Base-by-base conservation (phyloP, 2,329 filamentous ascomycete species). In the Aspergillus sclerotialis region DNA sequence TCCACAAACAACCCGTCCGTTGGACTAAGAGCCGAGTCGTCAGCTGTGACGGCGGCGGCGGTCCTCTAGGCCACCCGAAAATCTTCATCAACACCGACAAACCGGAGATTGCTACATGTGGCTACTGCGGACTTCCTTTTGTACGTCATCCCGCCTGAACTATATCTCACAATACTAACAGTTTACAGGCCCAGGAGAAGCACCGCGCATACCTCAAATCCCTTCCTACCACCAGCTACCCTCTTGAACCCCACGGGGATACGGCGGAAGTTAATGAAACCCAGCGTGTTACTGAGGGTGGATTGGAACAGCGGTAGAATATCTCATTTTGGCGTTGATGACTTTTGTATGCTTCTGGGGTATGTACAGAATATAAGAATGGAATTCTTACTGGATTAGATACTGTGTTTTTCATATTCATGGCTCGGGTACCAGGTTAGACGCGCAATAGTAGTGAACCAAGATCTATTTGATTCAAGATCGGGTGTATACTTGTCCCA, bases 21-120 rank as follows among this genome's bases (percentile, higher is more conserved):
- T 98, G 92, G 90, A 85, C 82, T 39, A 82, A 94, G 59, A 76
- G 85, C 44, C 77, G 80, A 42, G 65, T 84, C 31, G 90, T 93
- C 33, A 80, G 80, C 28, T 98, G 92, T 60, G 89, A 96, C 55
- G 92, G 92, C 38, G 92, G 90, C 39, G 89, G 89, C 48, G 92
- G 90, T 29, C 82, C 89, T 19, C 70, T 85, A 36, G 92, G 92
- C 28, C 92, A 98, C 64, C 92, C 92, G 32, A 78, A 78, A 56
- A 83, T 98, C 67, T 98, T 88, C 63, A 98, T 98, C 76, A 98
- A 98, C 68, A 82, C 84, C 48, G 92, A 98, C 68, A 96, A 95
- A 74, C 85, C 92, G 28, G 81, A 96, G 71, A 94, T 98, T 78
- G 78, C 64, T 72, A 72, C 60, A 37, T 98, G 92, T 73, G 82